A percentile compares a stretch with the other conserved stretches of the same genome.
Evolutionary conservation across 768 basidiomycete genomes (phyloP).

Genomic region (Tephrocybe sp.): DNA sequence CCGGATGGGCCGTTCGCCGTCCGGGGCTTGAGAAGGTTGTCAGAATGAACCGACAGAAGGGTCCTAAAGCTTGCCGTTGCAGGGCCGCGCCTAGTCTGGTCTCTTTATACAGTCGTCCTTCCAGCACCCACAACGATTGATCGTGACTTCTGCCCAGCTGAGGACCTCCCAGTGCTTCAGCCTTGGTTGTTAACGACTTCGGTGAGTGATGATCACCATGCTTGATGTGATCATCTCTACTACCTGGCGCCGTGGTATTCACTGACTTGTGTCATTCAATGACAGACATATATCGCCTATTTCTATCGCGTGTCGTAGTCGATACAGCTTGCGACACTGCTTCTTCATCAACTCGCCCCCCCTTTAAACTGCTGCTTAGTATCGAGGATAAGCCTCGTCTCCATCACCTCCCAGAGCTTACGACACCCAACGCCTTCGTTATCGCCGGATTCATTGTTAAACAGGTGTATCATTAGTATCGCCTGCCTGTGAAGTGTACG

Average conservation of each 20-base stretch:
- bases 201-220: conserved; percentile 5
- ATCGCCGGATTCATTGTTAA: no score
- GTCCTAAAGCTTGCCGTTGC: neutral
- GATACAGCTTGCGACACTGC: no score
- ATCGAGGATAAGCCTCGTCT: neutral
- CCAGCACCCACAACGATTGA: neutral
- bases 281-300: no score
- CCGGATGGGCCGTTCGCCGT: conserved; percentile 2
- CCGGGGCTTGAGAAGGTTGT: conserved; percentile 7
- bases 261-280: neutral
- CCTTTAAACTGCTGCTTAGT: neutral
- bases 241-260: neutral
- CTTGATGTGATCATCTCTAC: conserved; percentile 10
- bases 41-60: conserved; percentile 2
- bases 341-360: neutral
- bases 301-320: no score
- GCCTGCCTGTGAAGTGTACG: no score
- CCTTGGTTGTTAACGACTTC: neutral
- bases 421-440: no score
- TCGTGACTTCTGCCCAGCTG: neutral
- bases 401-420: neutral
- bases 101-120: neutral
- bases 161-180: neutral
- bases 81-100: neutral
- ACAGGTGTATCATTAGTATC: no score